Evolutionary conservation across 2,329 filamentous ascomycete genomes (phyloP).

Genomic region (Calonectria ilicicola): DNA sequence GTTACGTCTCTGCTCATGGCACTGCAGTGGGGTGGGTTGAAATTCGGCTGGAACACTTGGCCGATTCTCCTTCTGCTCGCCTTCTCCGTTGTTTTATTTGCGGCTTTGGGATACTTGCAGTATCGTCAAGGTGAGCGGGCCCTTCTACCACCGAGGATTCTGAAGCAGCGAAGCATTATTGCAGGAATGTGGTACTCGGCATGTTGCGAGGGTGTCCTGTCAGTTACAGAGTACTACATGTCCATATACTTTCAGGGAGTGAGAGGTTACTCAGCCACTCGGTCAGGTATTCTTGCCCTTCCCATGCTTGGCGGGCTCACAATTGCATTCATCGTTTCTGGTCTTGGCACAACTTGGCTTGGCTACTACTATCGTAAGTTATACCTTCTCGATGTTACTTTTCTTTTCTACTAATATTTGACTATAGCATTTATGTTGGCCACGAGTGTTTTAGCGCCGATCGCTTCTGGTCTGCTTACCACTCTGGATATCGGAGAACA

Average conservation of each 20-base stretch:
- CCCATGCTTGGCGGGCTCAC: slow-evolving; percentile 37
- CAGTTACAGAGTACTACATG: slow-evolving; percentile 42
- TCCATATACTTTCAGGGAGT: slow-evolving; percentile 43
- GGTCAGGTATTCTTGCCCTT: slow-evolving; percentile 35
- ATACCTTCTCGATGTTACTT: accelerated
- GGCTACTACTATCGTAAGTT: slow-evolving; percentile 41
- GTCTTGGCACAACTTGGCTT: slow-evolving; percentile 33
- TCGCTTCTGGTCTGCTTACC: slow-evolving; percentile 37
- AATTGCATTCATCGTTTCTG: slow-evolving; percentile 32
- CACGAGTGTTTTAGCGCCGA: slow-evolving; percentile 32
- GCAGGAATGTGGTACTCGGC: slow-evolving; percentile 39
- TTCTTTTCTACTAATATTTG: neutral
- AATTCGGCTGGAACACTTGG: slow-evolving; percentile 39
- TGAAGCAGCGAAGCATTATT: slow-evolving; percentile 40
- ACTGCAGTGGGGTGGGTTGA: slow-evolving; percentile 38
- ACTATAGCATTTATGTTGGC: slow-evolving; percentile 38
- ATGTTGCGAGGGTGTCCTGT: slow-evolving; percentile 35
- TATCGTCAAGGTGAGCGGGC: slow-evolving; percentile 32
- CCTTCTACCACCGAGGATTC: slow-evolving; percentile 29
- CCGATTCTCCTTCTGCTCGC: slow-evolving; percentile 34
- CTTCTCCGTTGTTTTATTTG: slow-evolving; percentile 18
- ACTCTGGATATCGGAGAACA: slow-evolving; percentile 36
- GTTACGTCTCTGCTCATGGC: slow-evolving; percentile 38
- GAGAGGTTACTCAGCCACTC: slow-evolving; percentile 31
- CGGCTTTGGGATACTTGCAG: slow-evolving; percentile 32